Base-by-base conservation (phyloP, 768 basidiomycete species). In the Boletus patriciae region DNA sequence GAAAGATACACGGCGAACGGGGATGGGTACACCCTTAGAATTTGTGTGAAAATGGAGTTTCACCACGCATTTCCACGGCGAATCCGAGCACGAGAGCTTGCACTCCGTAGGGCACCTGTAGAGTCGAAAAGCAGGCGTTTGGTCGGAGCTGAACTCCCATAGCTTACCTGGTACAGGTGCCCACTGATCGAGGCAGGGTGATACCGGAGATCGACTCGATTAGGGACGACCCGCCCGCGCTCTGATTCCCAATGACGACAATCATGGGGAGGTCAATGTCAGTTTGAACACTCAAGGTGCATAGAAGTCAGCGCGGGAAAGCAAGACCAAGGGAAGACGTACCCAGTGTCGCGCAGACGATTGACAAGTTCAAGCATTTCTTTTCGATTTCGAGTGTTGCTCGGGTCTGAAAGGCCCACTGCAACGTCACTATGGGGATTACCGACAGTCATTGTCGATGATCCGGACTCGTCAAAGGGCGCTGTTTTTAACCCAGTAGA, bases 261-360 rank as follows among this genome's bases (percentile, higher is more conserved):
- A 53, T 46, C 52, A 46, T 53, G 13, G 52, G 52, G 5, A 53
- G 52, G 37, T 53, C 45, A 12, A 53, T 53, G 6, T 53, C 52
- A 4, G 52, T 53, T 40, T 46, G 52, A 23, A 53, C 52, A 19
- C 52, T 53, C n/a, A 33, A 15, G 10, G n/a, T 21, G 34, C 2
- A 4, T 19, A 3, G 1, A 1, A 46, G n/a, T 33, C n/a, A 33
- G n/a, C n/a, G 13, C 29, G 6, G 31, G n/a, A 31, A 46, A 46
- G 31, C 0, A n/a, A 12, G 46, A 12, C 9, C 3, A 9, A 42
- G n/a, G 25, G 5, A 29, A 8, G 18, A 4, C 50, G 6, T 50
- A 60, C 87, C 88, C 87, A 18, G 89, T 84, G 0, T 87, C 90
- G 3, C 85, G 77, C 40, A 87, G 69, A 1, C 78, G 78, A 54